Evolutionary conservation across 495 filamentous ascomycete genomes (phyloP).

Genomic region (Penicillium macrosclerotiorum): DNA sequence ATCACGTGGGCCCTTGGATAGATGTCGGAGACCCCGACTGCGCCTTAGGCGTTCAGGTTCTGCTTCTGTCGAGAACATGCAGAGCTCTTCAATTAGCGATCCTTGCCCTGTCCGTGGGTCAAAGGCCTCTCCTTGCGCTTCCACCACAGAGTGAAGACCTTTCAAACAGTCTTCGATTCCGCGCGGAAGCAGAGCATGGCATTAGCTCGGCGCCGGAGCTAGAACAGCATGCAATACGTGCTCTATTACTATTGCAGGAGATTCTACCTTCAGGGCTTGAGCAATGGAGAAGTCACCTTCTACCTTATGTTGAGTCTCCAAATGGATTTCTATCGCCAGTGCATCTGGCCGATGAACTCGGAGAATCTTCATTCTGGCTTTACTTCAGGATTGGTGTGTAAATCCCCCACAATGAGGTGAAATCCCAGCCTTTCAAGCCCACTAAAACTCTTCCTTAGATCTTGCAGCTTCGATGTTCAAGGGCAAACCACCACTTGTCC

Average conservation of each 20-base stretch:
- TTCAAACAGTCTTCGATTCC: conserved; percentile 12
- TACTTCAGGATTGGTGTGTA: conserved; percentile 19
- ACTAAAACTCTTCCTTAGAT: conserved; percentile 2
- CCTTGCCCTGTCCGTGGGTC: conserved; percentile 19
- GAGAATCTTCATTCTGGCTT: conserved; percentile 23
- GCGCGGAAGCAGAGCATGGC: conserved; percentile 18
- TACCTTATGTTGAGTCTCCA: background rate
- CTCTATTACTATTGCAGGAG: conserved; percentile 18
- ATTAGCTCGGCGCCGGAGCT: conserved; percentile 10
- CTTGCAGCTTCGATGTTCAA: conserved; percentile 18
- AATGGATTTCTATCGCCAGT: conserved; percentile 1
- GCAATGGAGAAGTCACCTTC: conserved; percentile 13
- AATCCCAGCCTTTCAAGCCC: too few relatives aligned
- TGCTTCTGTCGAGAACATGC: conserved; percentile 23
- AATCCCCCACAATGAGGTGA: background rate
- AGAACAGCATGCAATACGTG: conserved; percentile 12
- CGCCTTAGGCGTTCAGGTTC: conserved; percentile 18
- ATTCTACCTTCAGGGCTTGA: conserved; percentile 16
- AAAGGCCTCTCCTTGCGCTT: conserved; percentile 12
- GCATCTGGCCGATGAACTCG: conserved; percentile 11
- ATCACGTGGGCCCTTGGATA: conserved; percentile 27
- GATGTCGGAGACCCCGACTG: conserved; percentile 25
- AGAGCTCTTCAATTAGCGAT: conserved; percentile 19
- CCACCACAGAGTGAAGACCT: conserved; percentile 5
- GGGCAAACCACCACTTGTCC: conserved; percentile 12